These are phyloP conservation scores for Podospora didyma DNA, from an alignment of 495 filamentous ascomycete genomes.

Conservation along the genomic window DNA sequence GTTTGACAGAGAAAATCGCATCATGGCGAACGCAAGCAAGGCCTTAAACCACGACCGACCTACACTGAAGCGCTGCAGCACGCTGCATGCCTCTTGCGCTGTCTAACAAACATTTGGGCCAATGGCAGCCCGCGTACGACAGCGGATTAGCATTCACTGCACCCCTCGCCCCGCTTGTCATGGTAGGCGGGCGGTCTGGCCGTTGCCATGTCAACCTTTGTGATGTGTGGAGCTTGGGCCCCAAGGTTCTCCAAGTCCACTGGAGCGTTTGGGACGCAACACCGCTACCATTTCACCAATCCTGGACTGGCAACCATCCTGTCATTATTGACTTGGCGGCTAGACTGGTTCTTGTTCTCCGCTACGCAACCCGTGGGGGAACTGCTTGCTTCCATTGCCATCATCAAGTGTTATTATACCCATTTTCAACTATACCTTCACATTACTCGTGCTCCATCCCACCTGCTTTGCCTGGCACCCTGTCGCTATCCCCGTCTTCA, in stretches of 20 bases:
- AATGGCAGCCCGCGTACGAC: conserved; percentile 6
- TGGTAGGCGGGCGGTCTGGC: neutral
- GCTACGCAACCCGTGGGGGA: no score
- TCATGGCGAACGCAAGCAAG: neutral
- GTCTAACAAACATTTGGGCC: neutral
- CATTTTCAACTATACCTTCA: no score
- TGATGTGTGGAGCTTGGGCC: neutral
- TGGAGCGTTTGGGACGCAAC: neutral
- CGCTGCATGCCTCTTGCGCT: conserved; percentile 6
- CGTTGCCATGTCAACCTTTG: neutral
- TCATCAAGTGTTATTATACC: no score
- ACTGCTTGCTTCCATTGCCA: no score
- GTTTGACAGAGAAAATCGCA: neutral
- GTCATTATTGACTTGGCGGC: no score
- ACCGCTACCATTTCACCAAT: no score
- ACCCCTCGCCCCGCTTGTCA: neutral
- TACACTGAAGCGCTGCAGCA: conserved; percentile 1
- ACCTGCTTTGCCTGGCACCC: no score
- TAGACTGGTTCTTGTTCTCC: no score
- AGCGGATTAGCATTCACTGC: neutral
- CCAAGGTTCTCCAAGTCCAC: neutral
- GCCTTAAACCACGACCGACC: neutral
- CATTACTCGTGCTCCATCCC: neutral
- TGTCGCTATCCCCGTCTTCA: neutral
- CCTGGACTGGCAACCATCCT: no score